These are phyloP conservation scores for Termitomyces sp. DNA, from an alignment of 768 basidiomycete genomes.

Conservation along the genomic window DNA sequence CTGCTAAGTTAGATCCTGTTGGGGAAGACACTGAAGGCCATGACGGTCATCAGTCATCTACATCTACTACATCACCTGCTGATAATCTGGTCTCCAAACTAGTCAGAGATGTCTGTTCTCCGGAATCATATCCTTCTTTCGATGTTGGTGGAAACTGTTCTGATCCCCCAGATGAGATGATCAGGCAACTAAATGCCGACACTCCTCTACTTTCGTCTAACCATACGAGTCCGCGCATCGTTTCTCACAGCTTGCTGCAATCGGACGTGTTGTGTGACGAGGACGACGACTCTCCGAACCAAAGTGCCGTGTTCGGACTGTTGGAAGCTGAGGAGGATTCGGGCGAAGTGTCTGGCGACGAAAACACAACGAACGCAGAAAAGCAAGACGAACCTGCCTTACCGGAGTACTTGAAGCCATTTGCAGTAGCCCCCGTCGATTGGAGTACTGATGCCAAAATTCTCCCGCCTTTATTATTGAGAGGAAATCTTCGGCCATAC, in stretches of 20 bases:
- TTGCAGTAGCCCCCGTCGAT: constrained; percentile 65
- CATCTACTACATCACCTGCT: not conserved
- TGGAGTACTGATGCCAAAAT: constrained; percentile 59
- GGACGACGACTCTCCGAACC: not conserved
- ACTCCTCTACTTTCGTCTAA: not conserved
- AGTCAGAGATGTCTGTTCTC: not conserved
- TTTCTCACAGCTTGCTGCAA: not conserved
- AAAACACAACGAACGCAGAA: not conserved
- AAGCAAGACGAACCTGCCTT: constrained; percentile 30
- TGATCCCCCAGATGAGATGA: not conserved
- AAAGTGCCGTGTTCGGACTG: no score
- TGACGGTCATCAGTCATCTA: not conserved
- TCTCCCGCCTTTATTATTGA: constrained; percentile 67
- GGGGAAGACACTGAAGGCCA: not conserved
- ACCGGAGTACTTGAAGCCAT: constrained; percentile 59
- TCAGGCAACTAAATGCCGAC: not conserved
- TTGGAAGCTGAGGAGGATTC: not conserved
- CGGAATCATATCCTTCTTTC: not conserved
- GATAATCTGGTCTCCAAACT: not conserved
- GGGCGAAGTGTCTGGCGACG: not conserved
- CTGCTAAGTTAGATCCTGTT: not conserved
- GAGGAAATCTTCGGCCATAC: constrained; percentile 87
- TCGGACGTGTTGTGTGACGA: not conserved
- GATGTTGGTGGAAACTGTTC: not conserved
- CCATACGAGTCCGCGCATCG: not conserved